Percentiles rank a stretch among this genome's conserved stretches.
These are phyloP conservation scores for Dendryphion nanum DNA, from an alignment of 2,329 filamentous ascomycete genomes.

Conservation along the genomic window DNA sequence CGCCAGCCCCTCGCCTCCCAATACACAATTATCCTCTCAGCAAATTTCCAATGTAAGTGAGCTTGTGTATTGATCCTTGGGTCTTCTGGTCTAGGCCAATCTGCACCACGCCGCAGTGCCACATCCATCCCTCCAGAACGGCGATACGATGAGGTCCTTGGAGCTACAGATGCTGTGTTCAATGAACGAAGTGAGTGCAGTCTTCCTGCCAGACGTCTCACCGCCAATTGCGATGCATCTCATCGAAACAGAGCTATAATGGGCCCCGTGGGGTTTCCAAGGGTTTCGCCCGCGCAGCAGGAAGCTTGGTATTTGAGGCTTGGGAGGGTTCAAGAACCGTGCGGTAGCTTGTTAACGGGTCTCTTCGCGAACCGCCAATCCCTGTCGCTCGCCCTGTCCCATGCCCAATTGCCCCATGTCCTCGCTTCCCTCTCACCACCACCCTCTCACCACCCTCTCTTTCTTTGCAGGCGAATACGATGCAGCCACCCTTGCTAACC, in stretches of 20 bases:
- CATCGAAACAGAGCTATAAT: background rate
- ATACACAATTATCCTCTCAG: no score
- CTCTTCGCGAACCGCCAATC: no score
- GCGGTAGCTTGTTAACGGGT: no score
- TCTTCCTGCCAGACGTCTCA: background rate
- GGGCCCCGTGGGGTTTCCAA: constrained; percentile 1
- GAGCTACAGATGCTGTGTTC: background rate
- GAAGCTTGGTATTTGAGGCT: constrained; percentile 4
- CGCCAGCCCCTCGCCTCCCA: no score
- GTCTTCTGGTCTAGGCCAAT: background rate
- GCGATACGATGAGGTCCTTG: background rate
- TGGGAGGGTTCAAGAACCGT: no score
- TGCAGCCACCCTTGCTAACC: constrained; percentile 2
- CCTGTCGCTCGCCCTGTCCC: no score
- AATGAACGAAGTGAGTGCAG: background rate
- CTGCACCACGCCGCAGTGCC: background rate
- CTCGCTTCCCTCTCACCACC: constrained; percentile 7
- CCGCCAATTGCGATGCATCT: background rate
- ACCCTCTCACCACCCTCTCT: constrained; percentile 2
- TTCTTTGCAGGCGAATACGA: constrained; percentile 11
- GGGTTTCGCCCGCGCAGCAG: constrained; percentile 3
- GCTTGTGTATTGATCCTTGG: no score
- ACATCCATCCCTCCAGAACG: background rate
- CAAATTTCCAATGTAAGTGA: no score
- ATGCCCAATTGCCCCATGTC: constrained; percentile 10